These are phyloP conservation scores for Plasmodium vivax DNA, from an alignment of 169 alveolate species.

Conservation along the genomic window DNA sequence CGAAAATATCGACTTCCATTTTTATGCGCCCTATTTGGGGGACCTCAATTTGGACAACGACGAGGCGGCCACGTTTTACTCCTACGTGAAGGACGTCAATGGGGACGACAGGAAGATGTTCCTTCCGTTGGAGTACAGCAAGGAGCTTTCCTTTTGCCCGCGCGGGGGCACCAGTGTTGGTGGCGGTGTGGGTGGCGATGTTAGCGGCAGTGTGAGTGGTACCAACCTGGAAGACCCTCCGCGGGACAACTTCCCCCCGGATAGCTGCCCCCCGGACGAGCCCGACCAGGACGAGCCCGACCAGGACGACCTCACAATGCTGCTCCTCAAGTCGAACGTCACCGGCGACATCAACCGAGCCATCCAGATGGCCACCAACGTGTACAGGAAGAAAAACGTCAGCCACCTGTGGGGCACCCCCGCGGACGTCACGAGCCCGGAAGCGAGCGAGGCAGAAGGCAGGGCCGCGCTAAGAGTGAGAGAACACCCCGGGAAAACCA, in stretches of 20 bases:
- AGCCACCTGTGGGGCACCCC: conserved; percentile 30
- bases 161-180: background rate
- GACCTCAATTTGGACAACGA: conserved; percentile 43
- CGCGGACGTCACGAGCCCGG: background rate
- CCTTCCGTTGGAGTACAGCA: conserved; percentile 25
- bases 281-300: background rate
- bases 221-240: background rate
- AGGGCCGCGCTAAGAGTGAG: background rate
- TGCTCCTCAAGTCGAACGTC: conserved; percentile 22
- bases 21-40: conserved; percentile 58
- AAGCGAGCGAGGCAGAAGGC: background rate
- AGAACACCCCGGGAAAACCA: background rate
- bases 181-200: background rate
- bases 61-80: conserved; percentile 33
- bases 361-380: conserved; percentile 35
- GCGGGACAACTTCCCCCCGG: background rate
- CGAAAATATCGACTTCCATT: conserved; percentile 68
- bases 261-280: background rate
- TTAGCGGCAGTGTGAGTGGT: background rate
- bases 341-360: conserved; percentile 57
- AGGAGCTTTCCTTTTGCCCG: background rate
- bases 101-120: background rate
- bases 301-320: conserved; percentile 37
- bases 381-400: conserved; percentile 43
- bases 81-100: conserved; percentile 25